Conservation (phyloP, 2,329 filamentous ascomycete species). For the Colletotrichum endophyticum region DNA sequence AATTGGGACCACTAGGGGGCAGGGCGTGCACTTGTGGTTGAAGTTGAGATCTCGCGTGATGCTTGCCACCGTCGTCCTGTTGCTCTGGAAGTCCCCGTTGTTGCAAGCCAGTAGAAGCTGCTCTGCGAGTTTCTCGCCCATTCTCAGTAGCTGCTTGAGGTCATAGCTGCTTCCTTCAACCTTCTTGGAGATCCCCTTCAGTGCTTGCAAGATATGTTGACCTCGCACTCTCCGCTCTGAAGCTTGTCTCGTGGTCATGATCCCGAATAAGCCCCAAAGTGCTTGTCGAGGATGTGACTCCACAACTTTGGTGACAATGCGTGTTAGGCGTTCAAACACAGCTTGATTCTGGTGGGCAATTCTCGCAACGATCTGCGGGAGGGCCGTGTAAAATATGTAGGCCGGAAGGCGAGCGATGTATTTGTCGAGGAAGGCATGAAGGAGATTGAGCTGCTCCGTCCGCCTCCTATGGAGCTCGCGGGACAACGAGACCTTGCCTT, state of each 20-base stretch:
- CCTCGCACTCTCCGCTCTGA: slow-evolving; percentile 66
- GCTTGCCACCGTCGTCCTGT: slow-evolving; percentile 71
- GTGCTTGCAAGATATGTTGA: slow-evolving; percentile 53
- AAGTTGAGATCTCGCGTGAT: slow-evolving; percentile 81
- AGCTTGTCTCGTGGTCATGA: slow-evolving; percentile 79
- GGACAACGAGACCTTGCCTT: slow-evolving; percentile 58
- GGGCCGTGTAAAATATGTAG: slow-evolving; percentile 79
- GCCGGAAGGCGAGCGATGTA: slow-evolving; percentile 75
- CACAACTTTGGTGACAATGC: slow-evolving; percentile 87
- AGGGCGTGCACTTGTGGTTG: slow-evolving; percentile 83
- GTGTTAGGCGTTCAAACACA: slow-evolving; percentile 78
- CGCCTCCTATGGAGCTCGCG: slow-evolving; percentile 60
- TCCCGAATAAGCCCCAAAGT: slow-evolving; percentile 87
- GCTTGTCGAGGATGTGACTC: slow-evolving; percentile 87
- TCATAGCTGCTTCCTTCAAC: slow-evolving; percentile 60
- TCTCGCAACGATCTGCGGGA: slow-evolving; percentile 94
- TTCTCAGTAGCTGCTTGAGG: slow-evolving; percentile 72
- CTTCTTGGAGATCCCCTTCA: slow-evolving; percentile 55
- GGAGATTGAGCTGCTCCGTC: slow-evolving; percentile 67
- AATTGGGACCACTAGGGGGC: slow-evolving; percentile 85
- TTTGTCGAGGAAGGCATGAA: slow-evolving; percentile 80
- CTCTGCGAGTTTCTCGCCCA: slow-evolving; percentile 83
- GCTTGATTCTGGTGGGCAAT: slow-evolving; percentile 84
- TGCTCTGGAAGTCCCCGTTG: slow-evolving; percentile 74
- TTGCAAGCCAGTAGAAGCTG: slow-evolving; percentile 83